Evolutionary conservation across 805 yeast species (phyloP), one percentile per base, ranked within the genome.

Genomic region (Pichia nakasei): DNA sequence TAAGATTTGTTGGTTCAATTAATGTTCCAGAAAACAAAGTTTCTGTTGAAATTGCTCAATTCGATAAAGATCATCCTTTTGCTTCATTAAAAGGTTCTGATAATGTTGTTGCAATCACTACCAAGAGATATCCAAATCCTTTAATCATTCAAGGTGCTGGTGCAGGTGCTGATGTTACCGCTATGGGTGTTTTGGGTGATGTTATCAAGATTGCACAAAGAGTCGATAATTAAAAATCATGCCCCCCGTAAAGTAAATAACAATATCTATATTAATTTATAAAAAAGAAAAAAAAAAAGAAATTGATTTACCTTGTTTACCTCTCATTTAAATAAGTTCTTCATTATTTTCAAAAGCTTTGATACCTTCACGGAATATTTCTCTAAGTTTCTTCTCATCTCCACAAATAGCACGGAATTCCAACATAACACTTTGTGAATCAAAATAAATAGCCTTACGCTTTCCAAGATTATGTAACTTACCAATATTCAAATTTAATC

Each of bases 61-160:
- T 88, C 65, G 85, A 80, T 45, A 72, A 74, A 45, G 82, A 91
- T 55, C 97, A 93, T 64, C 97, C 98, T 44, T 93, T 93, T 61
- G 97, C 98, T 35, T 73, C 95, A 12, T 75, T 93, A 62, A 84
- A 85, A 70, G 98, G 98, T 41, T 85, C 96, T 49, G 97, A 93
- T 64, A 93, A 93, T 60, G 96, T 93, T 47, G 82, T 93, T 49
- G 81, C 97, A 20, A 84, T 93, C 68, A 82, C 80, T 64, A 83
- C 97, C 27, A 80, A 85, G 62, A 84, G 99, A 69, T 93, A 93
- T 67, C 76, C 82, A 35, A 87, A 86, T 66, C 98, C 98, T 43
- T 73, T 93, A 62, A 82, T 93, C 50, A 76, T 93, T 56, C 98
- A 93, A 73, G 99, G 99, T 67, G 98, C 99, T 27, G 99, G 95